Conservation (phyloP, 2,329 filamentous ascomycete species). For the Xylaria sp. region DNA sequence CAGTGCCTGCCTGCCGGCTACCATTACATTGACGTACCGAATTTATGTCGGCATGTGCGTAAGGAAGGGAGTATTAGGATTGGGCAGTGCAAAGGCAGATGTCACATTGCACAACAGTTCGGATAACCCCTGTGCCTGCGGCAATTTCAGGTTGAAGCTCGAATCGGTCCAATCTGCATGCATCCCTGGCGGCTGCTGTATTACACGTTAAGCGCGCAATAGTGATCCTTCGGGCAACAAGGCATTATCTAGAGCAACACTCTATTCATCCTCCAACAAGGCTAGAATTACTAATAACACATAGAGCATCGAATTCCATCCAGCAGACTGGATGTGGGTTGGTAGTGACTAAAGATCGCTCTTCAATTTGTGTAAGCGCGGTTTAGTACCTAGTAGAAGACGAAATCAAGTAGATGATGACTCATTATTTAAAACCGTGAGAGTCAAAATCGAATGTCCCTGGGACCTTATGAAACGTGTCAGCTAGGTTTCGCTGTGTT, state of each 20-base stretch:
- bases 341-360: too few relatives aligned
- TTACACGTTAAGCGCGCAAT: constrained; percentile 5
- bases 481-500: neutral
- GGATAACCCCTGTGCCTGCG: neutral
- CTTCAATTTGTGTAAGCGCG: neutral
- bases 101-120: constrained; percentile 13
- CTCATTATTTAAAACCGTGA: neutral
- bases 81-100: constrained; percentile 16
- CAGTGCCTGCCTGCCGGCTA: neutral
- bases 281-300: neutral
- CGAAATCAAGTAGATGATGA: neutral
- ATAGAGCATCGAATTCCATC: neutral
- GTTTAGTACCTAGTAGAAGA: too few relatives aligned
- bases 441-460: neutral
- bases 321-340: neutral
- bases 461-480: neutral
- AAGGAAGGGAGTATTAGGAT: constrained; percentile 8
- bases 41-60: neutral
- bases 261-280: neutral
- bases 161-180: neutral
- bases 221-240: neutral
- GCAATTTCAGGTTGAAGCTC: constrained; percentile 2
- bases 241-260: neutral
- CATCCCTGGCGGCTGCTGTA: neutral
- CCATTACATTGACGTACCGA: neutral